Evolutionary conservation across 805 yeast genomes (phyloP).

Genomic region (Candida coquimbonensis): DNA sequence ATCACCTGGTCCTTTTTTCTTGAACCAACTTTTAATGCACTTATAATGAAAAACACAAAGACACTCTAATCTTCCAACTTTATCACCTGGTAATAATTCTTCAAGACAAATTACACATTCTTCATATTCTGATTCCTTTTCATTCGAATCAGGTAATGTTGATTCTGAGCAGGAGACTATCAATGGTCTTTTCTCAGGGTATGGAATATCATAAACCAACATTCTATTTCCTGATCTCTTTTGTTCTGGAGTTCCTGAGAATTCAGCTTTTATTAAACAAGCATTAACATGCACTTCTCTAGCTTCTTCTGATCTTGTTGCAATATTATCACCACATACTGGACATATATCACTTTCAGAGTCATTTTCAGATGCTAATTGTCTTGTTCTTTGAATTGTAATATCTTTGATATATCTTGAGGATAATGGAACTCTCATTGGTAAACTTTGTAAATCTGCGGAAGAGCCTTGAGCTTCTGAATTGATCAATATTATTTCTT

Average conservation of each 20-base stretch:
- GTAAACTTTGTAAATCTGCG: conserved; percentile 11
- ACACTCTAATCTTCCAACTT: conserved; percentile 89
- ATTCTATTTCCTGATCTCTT: conserved; percentile 64
- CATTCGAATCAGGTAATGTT: conserved; percentile 9
- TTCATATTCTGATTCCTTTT: conserved; percentile 29
- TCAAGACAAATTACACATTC: conserved; percentile 96
- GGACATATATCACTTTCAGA: conserved; percentile 35
- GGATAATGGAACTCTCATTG: conserved; percentile 7
- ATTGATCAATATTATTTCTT: conserved; percentile 36
- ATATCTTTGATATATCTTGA: conserved; percentile 8
- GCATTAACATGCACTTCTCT: conserved; percentile 63
- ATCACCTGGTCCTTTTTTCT: conserved; percentile 74
- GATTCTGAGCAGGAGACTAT: conserved; percentile 22
- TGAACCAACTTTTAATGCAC: conserved; percentile 90
- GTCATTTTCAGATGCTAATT: conserved; percentile 18
- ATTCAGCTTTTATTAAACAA: conserved; percentile 58
- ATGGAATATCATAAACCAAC: conserved; percentile 59
- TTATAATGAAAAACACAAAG: conserved; percentile 87
- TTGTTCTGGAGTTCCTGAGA: conserved; percentile 53
- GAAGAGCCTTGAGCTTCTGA: conserved; percentile 2
- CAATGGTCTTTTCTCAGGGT: conserved; percentile 12
- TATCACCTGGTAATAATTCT: conserved; percentile 77
- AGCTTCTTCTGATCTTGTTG: conserved; percentile 14
- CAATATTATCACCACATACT: conserved; percentile 25
- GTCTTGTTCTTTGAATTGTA: conserved; percentile 4